Evolutionary conservation across 2,329 filamentous ascomycete species (phyloP).

Genomic region (Monosporascus sp.): DNA sequence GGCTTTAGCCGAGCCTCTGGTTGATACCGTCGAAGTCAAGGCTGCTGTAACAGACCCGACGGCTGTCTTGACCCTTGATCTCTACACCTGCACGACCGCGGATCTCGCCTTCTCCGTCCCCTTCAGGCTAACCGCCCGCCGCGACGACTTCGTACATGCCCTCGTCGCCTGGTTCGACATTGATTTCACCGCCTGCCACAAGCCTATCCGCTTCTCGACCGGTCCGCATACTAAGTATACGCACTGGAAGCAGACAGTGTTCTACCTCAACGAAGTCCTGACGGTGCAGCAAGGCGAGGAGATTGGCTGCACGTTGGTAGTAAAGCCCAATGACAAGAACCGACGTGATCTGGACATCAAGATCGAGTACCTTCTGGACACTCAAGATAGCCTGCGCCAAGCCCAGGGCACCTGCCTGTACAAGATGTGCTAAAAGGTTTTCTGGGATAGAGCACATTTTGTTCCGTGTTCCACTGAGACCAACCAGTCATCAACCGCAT

Average conservation of each 20-base stretch:
- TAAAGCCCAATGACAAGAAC: constrained; percentile 91
- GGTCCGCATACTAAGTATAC: constrained; percentile 98
- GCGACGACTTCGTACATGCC: constrained; percentile 93
- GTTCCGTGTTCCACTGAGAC: constrained; percentile 1
- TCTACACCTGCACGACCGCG: constrained; percentile 79
- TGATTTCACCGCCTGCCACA: constrained; percentile 97
- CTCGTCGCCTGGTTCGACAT: constrained; percentile 99
- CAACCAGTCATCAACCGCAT: neutral
- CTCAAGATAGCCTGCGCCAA: constrained; percentile 64
- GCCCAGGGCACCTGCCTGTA: constrained; percentile 71
- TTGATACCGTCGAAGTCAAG: constrained; percentile 97
- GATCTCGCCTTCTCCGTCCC: constrained; percentile 80
- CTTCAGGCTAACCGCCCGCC: constrained; percentile 71
- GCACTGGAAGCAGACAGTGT: constrained; percentile 99
- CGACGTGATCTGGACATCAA: constrained; percentile 89
- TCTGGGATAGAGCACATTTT: neutral
- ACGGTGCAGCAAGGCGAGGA: constrained; percentile 86
- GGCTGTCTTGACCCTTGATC: constrained; percentile 78
- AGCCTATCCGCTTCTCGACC: constrained; percentile 93
- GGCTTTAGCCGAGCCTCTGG: constrained; percentile 89
- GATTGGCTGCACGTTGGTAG: constrained; percentile 67
- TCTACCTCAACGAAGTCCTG: constrained; percentile 90
- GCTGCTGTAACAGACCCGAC: constrained; percentile 91
- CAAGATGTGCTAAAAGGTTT: constrained; percentile 59
- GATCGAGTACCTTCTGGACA: constrained; percentile 76